Evolutionary conservation across 2,329 filamentous ascomycete genomes (phyloP).

Genomic region (Hymenoscyphus albidus): DNA sequence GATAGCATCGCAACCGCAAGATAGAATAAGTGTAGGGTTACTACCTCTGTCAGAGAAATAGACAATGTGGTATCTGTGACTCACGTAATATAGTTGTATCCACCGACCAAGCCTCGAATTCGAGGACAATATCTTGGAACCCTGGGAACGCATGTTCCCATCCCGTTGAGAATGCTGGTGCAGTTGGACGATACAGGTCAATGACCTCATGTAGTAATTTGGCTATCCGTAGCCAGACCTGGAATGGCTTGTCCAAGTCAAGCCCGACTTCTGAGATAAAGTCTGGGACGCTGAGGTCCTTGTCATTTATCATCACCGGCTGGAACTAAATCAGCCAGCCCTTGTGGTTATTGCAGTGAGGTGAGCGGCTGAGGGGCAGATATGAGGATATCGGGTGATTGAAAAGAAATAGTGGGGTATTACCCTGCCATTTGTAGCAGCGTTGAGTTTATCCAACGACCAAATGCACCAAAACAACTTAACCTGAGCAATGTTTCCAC

Average conservation of each 20-base stretch:
- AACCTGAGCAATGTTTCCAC: background rate
- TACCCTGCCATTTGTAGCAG: conserved; percentile 8
- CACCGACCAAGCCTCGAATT: conserved; percentile 7
- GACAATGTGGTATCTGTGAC: background rate
- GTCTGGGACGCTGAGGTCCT: conserved; percentile 4
- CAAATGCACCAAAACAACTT: conserved; percentile 11
- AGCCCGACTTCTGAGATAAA: background rate
- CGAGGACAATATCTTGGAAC: conserved; percentile 5
- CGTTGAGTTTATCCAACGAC: conserved; percentile 9
- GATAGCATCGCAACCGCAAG: conserved; percentile 8
- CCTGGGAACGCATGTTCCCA: conserved; percentile 10
- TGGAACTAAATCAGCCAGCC: too few species aligned
- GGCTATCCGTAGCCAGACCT: conserved; percentile 5
- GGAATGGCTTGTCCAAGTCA: background rate
- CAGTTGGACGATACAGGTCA: conserved; percentile 5
- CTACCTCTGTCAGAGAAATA: background rate
- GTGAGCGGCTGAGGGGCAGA: too few species aligned
- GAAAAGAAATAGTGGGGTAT: too few species aligned
- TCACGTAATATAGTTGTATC: background rate
- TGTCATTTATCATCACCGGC: conserved; percentile 8
- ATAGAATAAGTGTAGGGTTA: conserved; percentile 8
- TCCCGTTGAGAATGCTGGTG: background rate
- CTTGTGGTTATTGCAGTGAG: too few species aligned
- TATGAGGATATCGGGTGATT: too few species aligned
- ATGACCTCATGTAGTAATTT: conserved; percentile 8